phyloP scores from a whole-genome alignment of 2,329 filamentous ascomycete genomes.

The Cladophialophora chaetospira region DNA sequence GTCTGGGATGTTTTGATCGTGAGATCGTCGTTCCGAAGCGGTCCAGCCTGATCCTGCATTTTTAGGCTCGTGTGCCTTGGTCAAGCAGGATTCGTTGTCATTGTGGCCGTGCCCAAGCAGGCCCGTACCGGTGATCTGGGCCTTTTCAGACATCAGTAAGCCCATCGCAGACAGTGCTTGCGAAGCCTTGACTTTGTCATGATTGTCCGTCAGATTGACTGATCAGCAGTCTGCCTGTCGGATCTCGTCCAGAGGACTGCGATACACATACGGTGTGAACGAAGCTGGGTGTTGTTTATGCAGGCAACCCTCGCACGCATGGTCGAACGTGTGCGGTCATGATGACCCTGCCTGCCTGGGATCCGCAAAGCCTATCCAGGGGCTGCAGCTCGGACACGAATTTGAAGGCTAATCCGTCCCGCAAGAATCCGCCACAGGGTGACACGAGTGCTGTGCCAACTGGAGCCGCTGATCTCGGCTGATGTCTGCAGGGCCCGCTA shows the following conservation, averaged over 20 bases:
- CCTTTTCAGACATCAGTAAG: no score
- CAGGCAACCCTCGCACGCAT: not conserved
- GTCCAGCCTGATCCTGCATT: no score
- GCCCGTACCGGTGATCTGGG: not conserved
- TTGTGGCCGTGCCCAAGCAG: not conserved
- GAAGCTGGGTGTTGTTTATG: not conserved
- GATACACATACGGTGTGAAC: not conserved
- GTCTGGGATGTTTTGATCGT: no score
- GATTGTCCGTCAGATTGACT: not conserved
- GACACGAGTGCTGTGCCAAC: not conserved
- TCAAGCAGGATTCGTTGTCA: not conserved
- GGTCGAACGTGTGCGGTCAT: not conserved
- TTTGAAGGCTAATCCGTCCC: not conserved
- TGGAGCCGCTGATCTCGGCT: not conserved
- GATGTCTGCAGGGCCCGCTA: no score
- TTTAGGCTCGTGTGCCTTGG: no score
- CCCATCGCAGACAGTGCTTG: not conserved
- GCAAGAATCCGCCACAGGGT: not conserved
- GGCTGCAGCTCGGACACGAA: not conserved
- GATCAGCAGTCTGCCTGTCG: not conserved
- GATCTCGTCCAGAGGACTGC: not conserved
- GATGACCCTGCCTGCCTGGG: not conserved
- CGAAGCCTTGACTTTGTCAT: not conserved
- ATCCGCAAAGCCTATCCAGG: not conserved
- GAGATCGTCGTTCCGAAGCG: no score